A percentile compares a stretch with the other conserved stretches of the same genome.
Conservation (phyloP, 2,329 filamentous ascomycete genomes). For the Sclerotinia trifoliorum region DNA sequence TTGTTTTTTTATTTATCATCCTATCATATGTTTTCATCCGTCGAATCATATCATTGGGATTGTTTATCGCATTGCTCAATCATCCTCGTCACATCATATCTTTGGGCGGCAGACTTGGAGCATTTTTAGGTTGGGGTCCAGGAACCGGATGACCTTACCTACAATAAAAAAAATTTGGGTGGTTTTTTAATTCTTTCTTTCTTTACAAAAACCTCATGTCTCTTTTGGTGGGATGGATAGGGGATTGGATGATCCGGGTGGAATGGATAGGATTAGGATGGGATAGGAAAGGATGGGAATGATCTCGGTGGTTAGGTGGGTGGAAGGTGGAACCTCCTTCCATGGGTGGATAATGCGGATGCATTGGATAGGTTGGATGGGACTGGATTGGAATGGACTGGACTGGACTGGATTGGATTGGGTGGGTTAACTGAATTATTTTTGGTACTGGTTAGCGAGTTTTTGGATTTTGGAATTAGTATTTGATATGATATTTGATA, state of each 20-base stretch:
- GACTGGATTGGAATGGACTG: background rate
- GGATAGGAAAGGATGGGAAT: background rate
- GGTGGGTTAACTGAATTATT: background rate
- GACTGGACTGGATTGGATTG: background rate
- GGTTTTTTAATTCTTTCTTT: background rate
- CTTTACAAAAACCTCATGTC: background rate
- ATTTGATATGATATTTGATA: background rate
- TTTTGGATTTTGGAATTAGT: background rate
- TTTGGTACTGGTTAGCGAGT: background rate
- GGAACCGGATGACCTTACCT: too few species aligned
- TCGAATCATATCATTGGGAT: background rate
- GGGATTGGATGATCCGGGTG: background rate
- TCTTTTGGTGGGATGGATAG: background rate
- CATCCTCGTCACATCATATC: background rate
- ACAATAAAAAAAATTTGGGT: background rate
- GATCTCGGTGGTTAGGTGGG: background rate
- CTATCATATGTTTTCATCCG: background rate
- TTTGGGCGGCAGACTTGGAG: background rate
- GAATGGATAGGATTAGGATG: background rate
- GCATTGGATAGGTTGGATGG: background rate
- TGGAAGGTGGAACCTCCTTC: background rate
- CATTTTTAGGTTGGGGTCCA: background rate
- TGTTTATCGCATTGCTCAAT: background rate
- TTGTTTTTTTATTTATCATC: background rate
- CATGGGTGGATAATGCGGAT: conserved; percentile 10